Percentiles rank a stretch among this genome's conserved stretches.
Evolutionary conservation across 2,329 filamentous ascomycete genomes (phyloP).

Genomic region (Paraphaeosphaeria sporulosa): DNA sequence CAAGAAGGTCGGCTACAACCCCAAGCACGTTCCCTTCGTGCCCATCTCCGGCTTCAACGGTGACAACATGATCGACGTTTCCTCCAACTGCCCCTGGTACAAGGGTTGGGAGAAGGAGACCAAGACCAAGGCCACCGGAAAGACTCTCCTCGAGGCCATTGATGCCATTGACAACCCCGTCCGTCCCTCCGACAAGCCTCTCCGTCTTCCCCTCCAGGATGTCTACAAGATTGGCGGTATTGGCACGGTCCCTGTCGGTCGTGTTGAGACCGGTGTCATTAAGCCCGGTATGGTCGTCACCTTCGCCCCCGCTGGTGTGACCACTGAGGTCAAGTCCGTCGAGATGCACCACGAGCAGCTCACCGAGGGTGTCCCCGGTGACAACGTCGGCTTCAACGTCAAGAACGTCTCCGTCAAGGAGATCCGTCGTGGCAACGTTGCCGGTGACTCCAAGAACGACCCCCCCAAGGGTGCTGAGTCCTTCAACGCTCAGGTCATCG

Average conservation of each 20-base stretch:
- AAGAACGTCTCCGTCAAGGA: constrained; percentile 99
- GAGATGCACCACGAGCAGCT: constrained; percentile 99
- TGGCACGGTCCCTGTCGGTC: constrained; percentile 98
- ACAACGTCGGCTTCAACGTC: constrained; percentile 99
- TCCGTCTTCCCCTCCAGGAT: constrained; percentile 99
- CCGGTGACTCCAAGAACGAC: constrained; percentile 99
- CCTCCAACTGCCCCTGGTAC: constrained; percentile 99
- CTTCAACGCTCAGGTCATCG: constrained; percentile 99
- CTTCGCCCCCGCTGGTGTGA: constrained; percentile 98
- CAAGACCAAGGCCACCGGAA: constrained; percentile 87
- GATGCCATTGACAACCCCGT: constrained; percentile 91
- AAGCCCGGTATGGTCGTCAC: constrained; percentile 92
- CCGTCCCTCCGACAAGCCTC: constrained; percentile 98
- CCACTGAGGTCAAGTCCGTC: constrained; percentile 99
- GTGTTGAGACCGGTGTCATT: constrained; percentile 98
- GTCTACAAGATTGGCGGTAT: constrained; percentile 99
- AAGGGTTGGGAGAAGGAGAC: constrained; percentile 99
- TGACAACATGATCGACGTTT: constrained; percentile 97
- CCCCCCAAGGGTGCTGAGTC: constrained; percentile 86
- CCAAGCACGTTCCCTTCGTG: constrained; percentile 97
- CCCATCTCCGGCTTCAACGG: constrained; percentile 99
- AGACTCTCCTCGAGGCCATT: constrained; percentile 99
- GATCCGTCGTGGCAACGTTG: constrained; percentile 99
- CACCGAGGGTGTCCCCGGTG: constrained; percentile 90
- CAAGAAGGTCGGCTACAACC: constrained; percentile 99